Conservation (phyloP, 306 rosid species). For the Vigna mungo region DNA sequence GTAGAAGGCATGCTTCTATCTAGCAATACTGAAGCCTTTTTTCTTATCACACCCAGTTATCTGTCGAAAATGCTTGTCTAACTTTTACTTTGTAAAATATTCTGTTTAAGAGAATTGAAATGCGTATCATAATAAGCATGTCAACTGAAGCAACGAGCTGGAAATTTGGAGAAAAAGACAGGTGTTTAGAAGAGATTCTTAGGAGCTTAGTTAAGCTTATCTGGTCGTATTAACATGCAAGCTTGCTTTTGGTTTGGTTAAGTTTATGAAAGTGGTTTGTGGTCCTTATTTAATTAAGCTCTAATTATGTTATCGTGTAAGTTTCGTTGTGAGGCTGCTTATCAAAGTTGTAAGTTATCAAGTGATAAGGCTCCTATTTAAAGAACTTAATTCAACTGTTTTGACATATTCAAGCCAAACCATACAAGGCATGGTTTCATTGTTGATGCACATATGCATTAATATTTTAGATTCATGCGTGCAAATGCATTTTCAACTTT, state of each 20-base stretch:
- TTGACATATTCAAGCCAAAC: not conserved
- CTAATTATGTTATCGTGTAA: not conserved
- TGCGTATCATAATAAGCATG: slow-evolving; percentile 20
- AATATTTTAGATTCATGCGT: slow-evolving; percentile 30
- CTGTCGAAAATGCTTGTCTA: slow-evolving; percentile 1
- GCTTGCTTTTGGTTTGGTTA: not conserved
- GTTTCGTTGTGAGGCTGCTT: not conserved
- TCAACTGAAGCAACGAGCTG: slow-evolving; percentile 2
- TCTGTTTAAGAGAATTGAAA: slow-evolving; percentile 20
- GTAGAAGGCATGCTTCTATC: not conserved
- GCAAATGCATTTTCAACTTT: slow-evolving; percentile 32
- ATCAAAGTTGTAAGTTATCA: not conserved
- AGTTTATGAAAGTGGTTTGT: not conserved
- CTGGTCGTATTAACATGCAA: not conserved
- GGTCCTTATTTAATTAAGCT: not conserved
- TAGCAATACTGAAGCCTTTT: slow-evolving; percentile 9
- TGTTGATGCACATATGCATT: slow-evolving; percentile 3
- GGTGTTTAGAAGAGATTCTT: not conserved
- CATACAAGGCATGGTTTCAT: slow-evolving; percentile 5
- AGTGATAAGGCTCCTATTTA: not conserved
- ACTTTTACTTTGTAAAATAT: not conserved
- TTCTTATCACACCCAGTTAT: not conserved
- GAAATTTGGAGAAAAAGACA: not conserved
- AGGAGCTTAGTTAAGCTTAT: not conserved
- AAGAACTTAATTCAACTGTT: not conserved